Base-by-base conservation (phyloP, 345 rosid species). In the Odontarrhena argentea region DNA sequence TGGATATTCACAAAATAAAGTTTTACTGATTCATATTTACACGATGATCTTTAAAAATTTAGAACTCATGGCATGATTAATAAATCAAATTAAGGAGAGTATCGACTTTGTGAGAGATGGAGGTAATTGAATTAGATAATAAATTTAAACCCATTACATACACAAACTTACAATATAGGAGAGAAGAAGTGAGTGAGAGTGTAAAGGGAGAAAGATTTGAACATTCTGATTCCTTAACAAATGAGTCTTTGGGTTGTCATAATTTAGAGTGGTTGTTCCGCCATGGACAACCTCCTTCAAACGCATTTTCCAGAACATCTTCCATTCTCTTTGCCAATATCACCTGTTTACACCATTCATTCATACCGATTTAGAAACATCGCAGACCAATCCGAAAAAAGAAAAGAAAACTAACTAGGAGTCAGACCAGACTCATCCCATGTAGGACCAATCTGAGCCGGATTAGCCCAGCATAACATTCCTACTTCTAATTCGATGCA, bases 261-360 rank as follows among this genome's bases (percentile, higher is more conserved):
- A 94, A 85, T 76, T 82, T 94, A 2, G 99, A 80, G 70, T 77
- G 83, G 32, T 75, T 85, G 49, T 71, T 87, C 24, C 88, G 80
- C 99, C 91, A 91, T 41, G 96, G 99, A 79, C 93, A 94, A 25
- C 97, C 99, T 9, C 96, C 97, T 70, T 91, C 97, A 30, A 94
- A 91, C 30, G 99, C 97, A 37, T 88, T 89, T 64, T 91, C 97
- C 75, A 94, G 65, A 8, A 91, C 97, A 34, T 94, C 97, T 76
- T 94, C 99, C 96, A 94, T 82, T 72, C 91, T 80, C 84, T 88
- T 91, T 14, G 95, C 99, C 49, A 81, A 79, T 53, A 94, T 58
- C 45, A 94, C 80, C 99, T 94, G 95, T 50, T 37, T 47, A 10
- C 51, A 63, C 25, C 50, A 55, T 32, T 30, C 59, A 59, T 22